phyloP scores from a whole-genome alignment of 345 rosid species.

The Corchorus olitorius region DNA sequence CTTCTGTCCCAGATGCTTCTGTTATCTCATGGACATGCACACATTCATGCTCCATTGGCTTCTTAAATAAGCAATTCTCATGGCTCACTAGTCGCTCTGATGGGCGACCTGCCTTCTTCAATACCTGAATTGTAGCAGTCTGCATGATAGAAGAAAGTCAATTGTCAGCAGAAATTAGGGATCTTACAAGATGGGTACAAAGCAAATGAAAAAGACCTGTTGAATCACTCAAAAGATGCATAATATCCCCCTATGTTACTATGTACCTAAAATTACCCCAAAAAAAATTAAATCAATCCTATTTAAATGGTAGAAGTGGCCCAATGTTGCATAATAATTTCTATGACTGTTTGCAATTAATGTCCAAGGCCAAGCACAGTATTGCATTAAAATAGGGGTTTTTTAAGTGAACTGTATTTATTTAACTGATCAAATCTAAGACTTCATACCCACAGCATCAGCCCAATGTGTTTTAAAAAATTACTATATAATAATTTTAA shows the following conservation, averaged over 20 bases:
- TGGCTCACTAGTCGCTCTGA: constrained; percentile 78
- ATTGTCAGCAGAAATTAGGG: neutral
- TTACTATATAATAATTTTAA: too few relatives aligned
- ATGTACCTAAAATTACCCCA: too few relatives aligned
- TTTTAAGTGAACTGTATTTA: too few relatives aligned
- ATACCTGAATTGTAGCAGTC: constrained; percentile 85
- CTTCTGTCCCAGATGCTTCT: constrained; percentile 83
- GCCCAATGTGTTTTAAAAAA: too few relatives aligned
- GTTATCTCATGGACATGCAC: constrained; percentile 87
- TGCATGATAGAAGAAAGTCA: constrained; percentile 22
- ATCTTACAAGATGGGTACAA: too few relatives aligned
- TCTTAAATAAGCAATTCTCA: constrained; percentile 67
- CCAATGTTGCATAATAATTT: neutral
- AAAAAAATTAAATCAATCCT: too few relatives aligned
- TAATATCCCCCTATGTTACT: too few relatives aligned
- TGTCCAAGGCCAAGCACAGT: too few relatives aligned
- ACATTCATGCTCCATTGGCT: constrained; percentile 74
- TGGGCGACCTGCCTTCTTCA: constrained; percentile 87
- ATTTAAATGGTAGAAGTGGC: neutral
- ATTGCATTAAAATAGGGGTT: too few relatives aligned
- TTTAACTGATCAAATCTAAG: too few relatives aligned
- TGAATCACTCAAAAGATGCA: neutral
- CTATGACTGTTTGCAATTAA: neutral
- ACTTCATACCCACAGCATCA: too few relatives aligned
- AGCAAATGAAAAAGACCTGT: neutral